Evolutionary conservation across 352 stramenopile genomes (phyloP).

Genomic region (Phytophthora quininea): DNA sequence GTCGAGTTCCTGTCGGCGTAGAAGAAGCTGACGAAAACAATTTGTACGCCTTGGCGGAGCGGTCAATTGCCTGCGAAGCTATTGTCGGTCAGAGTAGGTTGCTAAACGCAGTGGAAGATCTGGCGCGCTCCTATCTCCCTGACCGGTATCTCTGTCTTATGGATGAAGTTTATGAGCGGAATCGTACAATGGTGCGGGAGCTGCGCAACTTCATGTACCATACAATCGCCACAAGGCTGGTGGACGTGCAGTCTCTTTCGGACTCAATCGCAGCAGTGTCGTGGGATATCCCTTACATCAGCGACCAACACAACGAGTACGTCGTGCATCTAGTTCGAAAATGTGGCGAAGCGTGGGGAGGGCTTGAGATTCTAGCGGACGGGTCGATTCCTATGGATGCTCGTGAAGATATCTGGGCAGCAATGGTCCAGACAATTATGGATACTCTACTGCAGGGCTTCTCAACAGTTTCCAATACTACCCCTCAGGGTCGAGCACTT

Average conservation of each 20-base stretch:
- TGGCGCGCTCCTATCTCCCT: conserved; percentile 68
- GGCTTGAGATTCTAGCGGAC: conserved; percentile 69
- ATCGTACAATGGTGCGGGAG: conserved; percentile 53
- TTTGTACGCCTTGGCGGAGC: conserved; percentile 65
- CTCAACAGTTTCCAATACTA: conserved; percentile 88
- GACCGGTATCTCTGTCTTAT: conserved; percentile 71
- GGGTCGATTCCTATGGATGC: conserved; percentile 70
- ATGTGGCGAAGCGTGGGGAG: conserved; percentile 81
- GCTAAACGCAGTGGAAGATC: conserved; percentile 68
- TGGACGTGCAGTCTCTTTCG: conserved; percentile 49
- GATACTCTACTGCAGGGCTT: conserved; percentile 93
- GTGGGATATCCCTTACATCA: conserved; percentile 75
- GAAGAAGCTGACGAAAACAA: conserved; percentile 61
- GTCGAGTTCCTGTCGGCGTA: conserved; percentile 45
- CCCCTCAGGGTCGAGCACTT: conserved; percentile 93
- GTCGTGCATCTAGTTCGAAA: conserved; percentile 79
- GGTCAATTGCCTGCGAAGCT: conserved; percentile 68
- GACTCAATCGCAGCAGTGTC: conserved; percentile 51
- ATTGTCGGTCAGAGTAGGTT: conserved; percentile 65
- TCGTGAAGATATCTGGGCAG: conserved; percentile 79
- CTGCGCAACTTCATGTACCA: conserved; percentile 71
- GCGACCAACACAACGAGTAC: conserved; percentile 81
- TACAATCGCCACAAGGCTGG: conserved; percentile 52
- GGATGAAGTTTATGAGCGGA: conserved; percentile 70
- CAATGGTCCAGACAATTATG: conserved; percentile 87